Conservation (phyloP, 768 basidiomycete genomes). For the Crucibulum laeve region DNA sequence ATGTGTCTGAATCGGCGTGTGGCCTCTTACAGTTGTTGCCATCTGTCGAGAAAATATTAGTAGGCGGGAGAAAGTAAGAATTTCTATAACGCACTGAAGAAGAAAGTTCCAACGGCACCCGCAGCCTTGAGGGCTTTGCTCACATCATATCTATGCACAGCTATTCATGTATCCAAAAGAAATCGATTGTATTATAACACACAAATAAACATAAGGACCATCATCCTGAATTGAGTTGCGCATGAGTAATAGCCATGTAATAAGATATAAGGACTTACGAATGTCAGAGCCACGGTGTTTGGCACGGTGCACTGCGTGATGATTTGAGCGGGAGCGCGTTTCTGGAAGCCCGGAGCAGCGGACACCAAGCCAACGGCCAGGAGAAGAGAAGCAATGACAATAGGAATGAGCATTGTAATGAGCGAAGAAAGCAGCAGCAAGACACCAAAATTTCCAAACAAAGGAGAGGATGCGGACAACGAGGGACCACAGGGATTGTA, state of each 20-base stretch:
- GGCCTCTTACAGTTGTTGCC: conserved; percentile 27
- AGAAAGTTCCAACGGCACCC: conserved; percentile 37
- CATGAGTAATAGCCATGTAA: background rate
- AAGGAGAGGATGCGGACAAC: no score
- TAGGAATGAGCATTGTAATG: conserved; percentile 5
- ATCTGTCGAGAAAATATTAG: conserved; percentile 14
- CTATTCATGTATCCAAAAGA: background rate
- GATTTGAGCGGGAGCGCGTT: conserved; percentile 23
- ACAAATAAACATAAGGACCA: conserved; percentile 35
- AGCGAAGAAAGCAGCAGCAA: no score
- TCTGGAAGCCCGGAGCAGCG: conserved; percentile 8
- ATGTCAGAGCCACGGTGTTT: conserved; percentile 36
- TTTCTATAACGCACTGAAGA: conserved; percentile 27
- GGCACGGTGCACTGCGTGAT: conserved; percentile 28
- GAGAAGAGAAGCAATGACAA: conserved; percentile 6
- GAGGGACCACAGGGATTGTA: no score
- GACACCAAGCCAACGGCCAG: conserved; percentile 8
- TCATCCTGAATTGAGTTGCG: conserved; percentile 27
- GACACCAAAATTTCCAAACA: no score
- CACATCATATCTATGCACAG: conserved; percentile 24
- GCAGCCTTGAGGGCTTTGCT: conserved; percentile 24
- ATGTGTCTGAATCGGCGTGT: background rate
- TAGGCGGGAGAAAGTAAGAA: background rate
- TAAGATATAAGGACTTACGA: conserved; percentile 20
- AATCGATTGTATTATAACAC: conserved; percentile 5